Base-by-base conservation (phyloP, 768 basidiomycete species). In the Artomyces pyxidatus region DNA sequence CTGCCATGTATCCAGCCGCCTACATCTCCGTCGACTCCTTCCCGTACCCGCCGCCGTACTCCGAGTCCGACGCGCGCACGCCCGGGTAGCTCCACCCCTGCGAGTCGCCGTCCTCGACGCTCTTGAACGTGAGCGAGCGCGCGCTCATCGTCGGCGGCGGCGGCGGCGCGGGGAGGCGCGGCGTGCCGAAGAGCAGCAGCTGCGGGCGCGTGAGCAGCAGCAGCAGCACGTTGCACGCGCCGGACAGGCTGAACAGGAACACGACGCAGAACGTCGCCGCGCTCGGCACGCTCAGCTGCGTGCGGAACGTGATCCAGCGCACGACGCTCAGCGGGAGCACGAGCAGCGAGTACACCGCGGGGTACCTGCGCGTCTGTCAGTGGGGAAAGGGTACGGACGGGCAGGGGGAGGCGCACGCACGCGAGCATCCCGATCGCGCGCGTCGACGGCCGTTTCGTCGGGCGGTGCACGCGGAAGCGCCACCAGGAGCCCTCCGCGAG, bases 281-380 rank as follows among this genome's bases (percentile, higher is more conserved):
- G 2, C 32, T 35, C 32, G 66, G 56, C 3, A 64, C 50, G 27
- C 66, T 53, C 1, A n/a, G n/a, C n/a, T 37, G 3, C 4, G 42
- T 49, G 23, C 47, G 23, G 50, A 70, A 71, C 6, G 53, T 53
- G 27, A 64, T 62, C 71, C 72, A 74, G 30, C 71, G 70, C 16
- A 66, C 61, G 40, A 72, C 51, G 49, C 68, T 68, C 16, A 72
- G 52, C 0, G 73, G 71, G 3, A 74, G 62, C 43, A 72, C 56
- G 26, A 67, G 49, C 12, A 72, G 23, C 39, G 63, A 64, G 53
- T 72, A 72, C 3, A 64, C 59, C 17, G 65, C 26, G 2, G 71
- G 73, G 52, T 74, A 74, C 12, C 68, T 70, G 35, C 16, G n/a
- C n/a, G n/a, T n/a, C n/a, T 38, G 3, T 12, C 11, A 21, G 40